Conservation (phyloP, 108 stramenopile species). For the Fragilariopsis cylindrus region DNA sequence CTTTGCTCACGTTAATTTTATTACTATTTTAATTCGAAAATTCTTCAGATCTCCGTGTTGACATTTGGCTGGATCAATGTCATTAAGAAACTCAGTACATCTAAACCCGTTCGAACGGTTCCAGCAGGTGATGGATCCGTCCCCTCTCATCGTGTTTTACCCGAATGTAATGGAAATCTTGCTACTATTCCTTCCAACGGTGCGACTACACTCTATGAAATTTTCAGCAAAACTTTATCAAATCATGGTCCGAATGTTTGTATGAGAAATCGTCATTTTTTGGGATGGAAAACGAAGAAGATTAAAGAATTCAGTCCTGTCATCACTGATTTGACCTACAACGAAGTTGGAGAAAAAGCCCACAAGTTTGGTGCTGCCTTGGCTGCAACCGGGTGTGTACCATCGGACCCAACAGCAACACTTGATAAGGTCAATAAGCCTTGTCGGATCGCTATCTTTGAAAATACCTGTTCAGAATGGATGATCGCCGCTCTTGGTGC, state of each 20-base stretch:
- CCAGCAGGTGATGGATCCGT: slow-evolving; percentile 61
- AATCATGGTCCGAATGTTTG: slow-evolving; percentile 44
- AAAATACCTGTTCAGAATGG: slow-evolving; percentile 92
- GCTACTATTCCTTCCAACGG: slow-evolving; percentile 51
- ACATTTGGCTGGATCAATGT: slow-evolving; percentile 82
- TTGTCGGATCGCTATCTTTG: slow-evolving; percentile 88
- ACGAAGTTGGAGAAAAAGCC: slow-evolving; percentile 65
- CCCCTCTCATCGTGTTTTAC: slow-evolving; percentile 61
- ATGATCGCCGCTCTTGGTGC: slow-evolving; percentile 85
- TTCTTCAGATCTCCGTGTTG: slow-evolving; percentile 58
- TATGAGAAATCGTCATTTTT: slow-evolving; percentile 76
- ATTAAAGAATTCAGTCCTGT: slow-evolving; percentile 75
- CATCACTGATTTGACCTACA: slow-evolving; percentile 62
- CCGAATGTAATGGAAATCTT: slow-evolving; percentile 49
- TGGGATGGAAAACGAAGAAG: slow-evolving; percentile 68
- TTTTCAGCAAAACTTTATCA: slow-evolving; percentile 49
- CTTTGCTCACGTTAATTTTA: not conserved
- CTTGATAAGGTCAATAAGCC: slow-evolving; percentile 79
- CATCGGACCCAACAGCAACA: slow-evolving; percentile 56
- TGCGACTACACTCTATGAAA: slow-evolving; percentile 71
- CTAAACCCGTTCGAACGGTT: slow-evolving; percentile 61
- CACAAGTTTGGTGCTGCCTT: slow-evolving; percentile 84
- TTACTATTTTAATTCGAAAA: not conserved
- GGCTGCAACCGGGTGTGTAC: slow-evolving; percentile 58
- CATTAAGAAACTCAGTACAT: slow-evolving; percentile 54